Conservation (phyloP, 2,329 filamentous ascomycete species). For the Botrytis pseudocinerea region DNA sequence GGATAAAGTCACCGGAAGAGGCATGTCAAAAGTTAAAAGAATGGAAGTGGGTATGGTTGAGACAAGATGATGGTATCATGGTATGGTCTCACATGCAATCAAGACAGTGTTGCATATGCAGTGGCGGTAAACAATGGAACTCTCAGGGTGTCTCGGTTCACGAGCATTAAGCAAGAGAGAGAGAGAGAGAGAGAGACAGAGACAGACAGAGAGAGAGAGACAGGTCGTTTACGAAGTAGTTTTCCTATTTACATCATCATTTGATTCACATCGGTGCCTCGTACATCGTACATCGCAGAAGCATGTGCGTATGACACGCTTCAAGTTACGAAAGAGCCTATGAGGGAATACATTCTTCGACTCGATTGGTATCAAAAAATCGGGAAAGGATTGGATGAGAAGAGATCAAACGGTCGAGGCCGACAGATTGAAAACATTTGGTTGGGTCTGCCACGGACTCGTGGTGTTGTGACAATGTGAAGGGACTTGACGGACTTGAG, state of each 20-base stretch:
- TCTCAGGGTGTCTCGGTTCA: not conserved
- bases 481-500: not conserved
- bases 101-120: constrained; percentile 17
- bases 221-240: not conserved
- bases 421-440: not conserved
- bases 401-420: not conserved
- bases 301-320: not conserved
- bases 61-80: not conserved
- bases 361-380: not conserved
- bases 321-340: not conserved
- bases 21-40: not conserved
- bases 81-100: constrained; percentile 4
- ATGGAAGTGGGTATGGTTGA: not conserved
- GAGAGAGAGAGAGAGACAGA: too few relatives aligned
- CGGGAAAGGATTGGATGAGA: too few relatives aligned
- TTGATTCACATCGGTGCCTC: not conserved
- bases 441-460: not conserved
- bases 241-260: not conserved
- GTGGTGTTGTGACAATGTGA: not conserved
- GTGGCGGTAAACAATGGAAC: constrained; percentile 16
- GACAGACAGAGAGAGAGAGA: too few relatives aligned
- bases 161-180: not conserved
- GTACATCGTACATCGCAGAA: not conserved
- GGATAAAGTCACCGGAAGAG: constrained; percentile 8
- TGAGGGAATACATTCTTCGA: not conserved